Evolutionary conservation across 2,329 filamentous ascomycete species (phyloP).

Genomic region (Taxawa tesnikishii): DNA sequence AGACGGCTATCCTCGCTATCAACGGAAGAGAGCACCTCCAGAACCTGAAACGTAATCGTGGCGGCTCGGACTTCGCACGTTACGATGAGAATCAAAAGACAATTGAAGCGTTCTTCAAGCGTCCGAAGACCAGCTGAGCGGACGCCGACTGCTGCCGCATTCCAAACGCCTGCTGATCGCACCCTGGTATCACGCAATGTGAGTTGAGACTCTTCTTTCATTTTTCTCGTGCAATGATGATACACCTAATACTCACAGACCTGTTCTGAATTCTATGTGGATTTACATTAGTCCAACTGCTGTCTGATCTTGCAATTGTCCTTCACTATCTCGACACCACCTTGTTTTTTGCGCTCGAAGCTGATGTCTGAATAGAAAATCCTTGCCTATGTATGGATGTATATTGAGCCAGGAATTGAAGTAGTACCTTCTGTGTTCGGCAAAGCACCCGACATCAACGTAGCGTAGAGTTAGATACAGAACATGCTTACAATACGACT

Average conservation of each 20-base stretch:
- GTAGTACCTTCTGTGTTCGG: too few species aligned
- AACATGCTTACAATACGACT: too few species aligned
- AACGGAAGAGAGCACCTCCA: constrained; percentile 62
- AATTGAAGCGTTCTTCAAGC: constrained; percentile 67
- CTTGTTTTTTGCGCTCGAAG: too few species aligned
- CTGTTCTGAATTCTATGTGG: constrained; percentile 68
- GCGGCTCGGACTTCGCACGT: constrained; percentile 67
- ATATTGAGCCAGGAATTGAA: too few species aligned
- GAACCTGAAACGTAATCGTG: constrained; percentile 64
- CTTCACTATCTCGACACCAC: too few species aligned
- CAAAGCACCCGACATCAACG: too few species aligned
- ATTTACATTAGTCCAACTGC: constrained; percentile 60
- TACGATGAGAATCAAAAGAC: constrained; percentile 66
- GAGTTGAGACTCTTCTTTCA: constrained; percentile 9
- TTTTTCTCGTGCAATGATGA: constrained; percentile 35
- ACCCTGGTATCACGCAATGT: constrained; percentile 11
- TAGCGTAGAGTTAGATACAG: too few species aligned
- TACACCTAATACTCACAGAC: constrained; percentile 59
- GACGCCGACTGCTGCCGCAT: not conserved
- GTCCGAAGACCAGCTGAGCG: constrained; percentile 32
- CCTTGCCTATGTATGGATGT: too few species aligned
- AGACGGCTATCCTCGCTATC: constrained; percentile 43
- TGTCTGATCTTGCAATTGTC: constrained; percentile 59
- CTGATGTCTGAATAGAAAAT: too few species aligned
- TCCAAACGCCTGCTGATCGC: constrained; percentile 1